phyloP scores from a whole-genome alignment of 2,329 filamentous ascomycete genomes.

The Mollisia scopiformis region DNA sequence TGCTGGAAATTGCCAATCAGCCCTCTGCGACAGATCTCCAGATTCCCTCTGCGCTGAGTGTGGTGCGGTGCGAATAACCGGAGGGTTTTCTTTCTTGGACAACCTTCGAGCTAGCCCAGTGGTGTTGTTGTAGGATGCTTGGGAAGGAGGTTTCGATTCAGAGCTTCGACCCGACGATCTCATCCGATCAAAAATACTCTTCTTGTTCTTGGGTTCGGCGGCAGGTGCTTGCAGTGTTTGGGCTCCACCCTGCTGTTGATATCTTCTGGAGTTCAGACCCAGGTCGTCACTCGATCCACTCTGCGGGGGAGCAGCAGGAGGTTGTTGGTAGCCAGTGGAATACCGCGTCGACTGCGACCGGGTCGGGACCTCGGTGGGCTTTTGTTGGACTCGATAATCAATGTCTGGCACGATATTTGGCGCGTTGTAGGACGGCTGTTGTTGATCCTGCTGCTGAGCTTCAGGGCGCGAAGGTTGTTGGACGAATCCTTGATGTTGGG shows the following conservation, averaged over 20 bases:
- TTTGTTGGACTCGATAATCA: slow-evolving; percentile 27
- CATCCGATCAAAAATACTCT: slow-evolving; percentile 36
- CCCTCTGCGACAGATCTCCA: slow-evolving; percentile 42
- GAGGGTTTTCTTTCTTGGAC: slow-evolving; percentile 57
- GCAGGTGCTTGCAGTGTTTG: slow-evolving; percentile 23
- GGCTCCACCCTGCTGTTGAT: slow-evolving; percentile 24
- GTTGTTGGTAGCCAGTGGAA: slow-evolving; percentile 26
- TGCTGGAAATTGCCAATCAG: slow-evolving; percentile 38
- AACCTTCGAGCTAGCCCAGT: slow-evolving; percentile 53
- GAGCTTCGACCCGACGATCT: slow-evolving; percentile 28
- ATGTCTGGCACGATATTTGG: slow-evolving; percentile 29
- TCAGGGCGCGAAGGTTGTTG: slow-evolving; percentile 17
- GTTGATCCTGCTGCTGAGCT: slow-evolving; percentile 14
- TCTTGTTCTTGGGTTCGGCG: slow-evolving; percentile 34
- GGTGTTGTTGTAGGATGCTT: slow-evolving; percentile 49
- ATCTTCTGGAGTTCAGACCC: slow-evolving; percentile 24
- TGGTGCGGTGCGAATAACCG: slow-evolving; percentile 39
- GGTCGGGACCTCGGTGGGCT: slow-evolving; percentile 26
- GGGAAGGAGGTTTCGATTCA: slow-evolving; percentile 28
- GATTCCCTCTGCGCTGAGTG: slow-evolving; percentile 38
- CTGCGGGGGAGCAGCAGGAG: slow-evolving; percentile 19
- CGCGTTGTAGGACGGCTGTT: slow-evolving; percentile 25
- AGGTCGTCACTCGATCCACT: slow-evolving; percentile 33
- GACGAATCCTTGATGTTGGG: slow-evolving; percentile 19
- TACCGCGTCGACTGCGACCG: slow-evolving; percentile 33